phyloP scores from a whole-genome alignment of 208 protist species.

The Leishmania lainsoni region DNA sequence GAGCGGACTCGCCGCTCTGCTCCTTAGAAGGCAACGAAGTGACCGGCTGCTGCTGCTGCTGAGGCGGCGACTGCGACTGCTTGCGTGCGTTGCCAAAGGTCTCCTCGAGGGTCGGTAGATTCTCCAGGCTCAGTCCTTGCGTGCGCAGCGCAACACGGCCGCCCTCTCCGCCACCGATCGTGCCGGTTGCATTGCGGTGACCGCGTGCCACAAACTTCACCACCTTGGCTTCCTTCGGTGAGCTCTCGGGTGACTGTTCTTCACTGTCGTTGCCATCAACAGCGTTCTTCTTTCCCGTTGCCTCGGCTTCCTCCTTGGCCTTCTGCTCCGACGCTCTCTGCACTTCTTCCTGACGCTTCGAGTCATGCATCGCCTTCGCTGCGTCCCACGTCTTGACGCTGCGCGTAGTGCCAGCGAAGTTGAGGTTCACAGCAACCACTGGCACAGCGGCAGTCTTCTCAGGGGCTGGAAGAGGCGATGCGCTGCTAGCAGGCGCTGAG shows the following conservation, averaged over 20 bases:
- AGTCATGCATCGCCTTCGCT: slow-evolving; percentile 25
- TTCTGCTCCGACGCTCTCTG: slow-evolving; percentile 17
- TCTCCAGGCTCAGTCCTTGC: slow-evolving; percentile 41
- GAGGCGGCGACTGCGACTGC: background rate
- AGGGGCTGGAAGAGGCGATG: background rate
- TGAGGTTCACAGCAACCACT: slow-evolving; percentile 23
- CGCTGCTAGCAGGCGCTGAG: background rate
- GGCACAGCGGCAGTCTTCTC: slow-evolving; percentile 19
- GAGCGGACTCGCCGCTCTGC: slow-evolving; percentile 8
- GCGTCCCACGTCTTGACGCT: slow-evolving; percentile 67
- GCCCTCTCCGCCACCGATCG: slow-evolving; percentile 24
- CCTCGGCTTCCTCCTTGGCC: slow-evolving; percentile 21
- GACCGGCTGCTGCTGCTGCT: background rate
- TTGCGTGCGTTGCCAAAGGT: slow-evolving; percentile 44
- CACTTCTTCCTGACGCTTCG: slow-evolving; percentile 24
- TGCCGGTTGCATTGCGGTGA: slow-evolving; percentile 60
- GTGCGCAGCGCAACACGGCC: slow-evolving; percentile 1
- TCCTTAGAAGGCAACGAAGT: background rate
- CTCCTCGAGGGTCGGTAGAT: slow-evolving; percentile 72
- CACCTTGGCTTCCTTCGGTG: slow-evolving; percentile 34
- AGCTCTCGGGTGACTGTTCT: slow-evolving; percentile 8
- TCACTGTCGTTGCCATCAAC: slow-evolving; percentile 6
- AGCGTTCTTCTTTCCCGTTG: background rate
- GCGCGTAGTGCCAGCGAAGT: slow-evolving; percentile 26
- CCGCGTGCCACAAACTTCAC: slow-evolving; percentile 80